Conservation (phyloP, 202 grass and related monocot genomes). For the Schoenoplectus tabernaemontani region DNA sequence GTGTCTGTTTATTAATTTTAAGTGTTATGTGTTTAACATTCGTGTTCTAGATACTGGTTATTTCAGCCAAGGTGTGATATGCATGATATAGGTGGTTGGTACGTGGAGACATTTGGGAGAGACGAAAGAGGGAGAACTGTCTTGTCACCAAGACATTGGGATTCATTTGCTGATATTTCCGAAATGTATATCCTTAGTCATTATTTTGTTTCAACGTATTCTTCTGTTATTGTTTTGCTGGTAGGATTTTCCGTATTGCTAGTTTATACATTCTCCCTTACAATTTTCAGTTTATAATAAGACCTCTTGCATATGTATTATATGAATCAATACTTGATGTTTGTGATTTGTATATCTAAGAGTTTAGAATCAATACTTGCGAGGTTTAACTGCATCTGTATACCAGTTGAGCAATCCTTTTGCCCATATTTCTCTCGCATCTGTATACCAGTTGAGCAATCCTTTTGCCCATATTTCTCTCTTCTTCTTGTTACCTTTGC, state of each 20-base stretch:
- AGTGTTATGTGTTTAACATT: constrained; percentile 23
- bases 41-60: constrained; percentile 74
- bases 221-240: not conserved
- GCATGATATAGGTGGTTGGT: constrained; percentile 97
- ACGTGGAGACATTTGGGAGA: constrained; percentile 82
- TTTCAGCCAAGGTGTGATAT: constrained; percentile 89
- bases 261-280: not conserved
- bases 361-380: not conserved
- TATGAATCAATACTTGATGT: not conserved
- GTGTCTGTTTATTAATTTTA: not conserved
- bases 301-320: not conserved
- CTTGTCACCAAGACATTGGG: constrained; percentile 70
- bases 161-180: constrained; percentile 48
- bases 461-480: not conserved
- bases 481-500: not conserved
- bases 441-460: not conserved
- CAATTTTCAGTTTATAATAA: not conserved
- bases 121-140: constrained; percentile 59
- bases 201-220: not conserved
- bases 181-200: constrained; percentile 55
- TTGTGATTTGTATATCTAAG: not conserved
- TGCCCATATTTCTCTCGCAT: not conserved
- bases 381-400: not conserved
- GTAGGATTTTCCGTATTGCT: not conserved
- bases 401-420: not conserved